A percentile compares a stretch with the other conserved stretches of the same genome.
Evolutionary conservation across 371 early-diverging fungal species (phyloP).

Genomic region (Rhizopus delemar): DNA sequence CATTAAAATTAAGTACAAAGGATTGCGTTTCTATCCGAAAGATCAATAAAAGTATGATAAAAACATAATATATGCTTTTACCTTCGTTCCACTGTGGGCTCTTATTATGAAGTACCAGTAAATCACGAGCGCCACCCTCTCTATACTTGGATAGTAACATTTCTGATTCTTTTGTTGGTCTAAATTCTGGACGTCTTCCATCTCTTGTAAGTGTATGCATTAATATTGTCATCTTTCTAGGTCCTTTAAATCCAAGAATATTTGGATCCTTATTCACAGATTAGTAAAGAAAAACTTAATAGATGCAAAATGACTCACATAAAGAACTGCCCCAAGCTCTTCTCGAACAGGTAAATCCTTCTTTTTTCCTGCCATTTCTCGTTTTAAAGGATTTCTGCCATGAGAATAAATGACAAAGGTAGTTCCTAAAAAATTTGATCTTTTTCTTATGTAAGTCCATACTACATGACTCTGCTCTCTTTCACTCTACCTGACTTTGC

Average conservation of each 20-base stretch:
- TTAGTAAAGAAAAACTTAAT: background rate
- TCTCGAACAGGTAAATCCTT: conserved; percentile 54
- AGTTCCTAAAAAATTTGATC: conserved; percentile 88
- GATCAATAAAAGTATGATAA: background rate
- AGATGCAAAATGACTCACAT: conserved; percentile 54
- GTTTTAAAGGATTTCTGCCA: conserved; percentile 61
- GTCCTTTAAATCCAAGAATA: conserved; percentile 88
- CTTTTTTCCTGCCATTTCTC: conserved; percentile 34
- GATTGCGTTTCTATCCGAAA: conserved; percentile 77
- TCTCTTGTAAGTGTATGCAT: conserved; percentile 71
- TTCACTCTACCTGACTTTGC: conserved; percentile 59
- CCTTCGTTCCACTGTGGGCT: conserved; percentile 93
- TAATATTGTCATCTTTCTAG: conserved; percentile 89
- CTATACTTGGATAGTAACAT: conserved; percentile 66
- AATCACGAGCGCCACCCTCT: conserved; percentile 59
- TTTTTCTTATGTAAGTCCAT: conserved; percentile 16
- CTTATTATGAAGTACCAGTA: conserved; percentile 83
- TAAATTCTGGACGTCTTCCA: conserved; percentile 63
- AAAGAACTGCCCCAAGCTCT: conserved; percentile 80
- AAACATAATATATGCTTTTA: conserved; percentile 19
- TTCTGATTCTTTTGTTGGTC: conserved; percentile 66
- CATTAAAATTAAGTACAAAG: conserved; percentile 94
- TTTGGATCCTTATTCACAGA: conserved; percentile 71
- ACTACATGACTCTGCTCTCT: conserved; percentile 5
- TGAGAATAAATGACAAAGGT: conserved; percentile 77